phyloP scores from a whole-genome alignment of 345 rosid species.

The Hirschfeldia incana region DNA sequence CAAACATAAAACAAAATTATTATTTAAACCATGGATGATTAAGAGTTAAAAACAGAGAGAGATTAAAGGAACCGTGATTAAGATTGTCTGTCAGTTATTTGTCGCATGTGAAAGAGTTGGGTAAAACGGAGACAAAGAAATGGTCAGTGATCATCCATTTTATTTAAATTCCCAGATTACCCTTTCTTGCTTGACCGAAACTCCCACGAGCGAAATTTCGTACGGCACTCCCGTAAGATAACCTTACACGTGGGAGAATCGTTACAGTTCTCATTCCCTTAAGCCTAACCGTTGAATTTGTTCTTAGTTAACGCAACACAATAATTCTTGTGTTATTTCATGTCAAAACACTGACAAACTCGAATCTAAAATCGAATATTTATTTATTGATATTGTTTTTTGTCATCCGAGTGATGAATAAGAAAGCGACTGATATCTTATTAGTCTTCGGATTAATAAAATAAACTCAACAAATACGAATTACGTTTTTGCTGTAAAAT shows the following conservation, averaged over 20 bases:
- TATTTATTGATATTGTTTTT: background rate
- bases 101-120: slow-evolving; percentile 29
- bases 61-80: slow-evolving; percentile 10
- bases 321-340: background rate
- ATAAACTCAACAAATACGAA: background rate
- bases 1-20: too few relatives aligned
- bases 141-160: background rate
- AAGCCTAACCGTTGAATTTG: background rate
- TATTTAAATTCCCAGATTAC: background rate
- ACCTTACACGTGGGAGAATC: slow-evolving; percentile 9
- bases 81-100: slow-evolving; percentile 21
- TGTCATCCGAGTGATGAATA: background rate
- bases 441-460: background rate
- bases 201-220: slow-evolving; percentile 13
- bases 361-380: background rate
- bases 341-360: background rate
- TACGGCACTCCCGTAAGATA: slow-evolving; percentile 9
- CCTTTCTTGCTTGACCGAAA: slow-evolving; percentile 29
- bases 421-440: slow-evolving; percentile 3
- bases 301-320: background rate
- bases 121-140: slow-evolving; percentile 36
- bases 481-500: background rate
- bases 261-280: background rate
- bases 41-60: background rate
- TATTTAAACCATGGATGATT: background rate